Base-by-base conservation (phyloP, 345 rosid species). In the Heritiera littoralis region DNA sequence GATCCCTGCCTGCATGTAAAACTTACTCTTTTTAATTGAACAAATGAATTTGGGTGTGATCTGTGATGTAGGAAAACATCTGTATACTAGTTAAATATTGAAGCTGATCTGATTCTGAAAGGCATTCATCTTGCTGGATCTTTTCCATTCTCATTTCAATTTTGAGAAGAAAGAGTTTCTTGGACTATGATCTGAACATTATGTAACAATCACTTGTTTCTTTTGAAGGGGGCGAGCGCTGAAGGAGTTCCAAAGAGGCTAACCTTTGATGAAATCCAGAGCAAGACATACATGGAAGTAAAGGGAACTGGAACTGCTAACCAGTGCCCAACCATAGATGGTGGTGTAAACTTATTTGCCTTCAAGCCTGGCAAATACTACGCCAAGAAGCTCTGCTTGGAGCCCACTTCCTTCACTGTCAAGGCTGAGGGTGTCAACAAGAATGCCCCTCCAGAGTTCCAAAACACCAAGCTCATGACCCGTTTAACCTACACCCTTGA, bases 381-480 rank as follows among this genome's bases (percentile, higher is more conserved):
- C 2, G 94, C 91, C 48, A 91, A 93, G 92, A 95, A 95, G 83
- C 52, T 95, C 74, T 95, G 98, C 89, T 75, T 95, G 2, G 99
- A 95, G 83, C 99, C 99, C 1, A 95, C 99, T 81, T 95, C 99
- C 17, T 95, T 95, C 90, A 95, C 97, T 2, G 98, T 95, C 85
- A 93, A 95, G 84, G 96, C 99, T 4, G 99, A 95, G 58, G 43
- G 92, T 43, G 88, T 95, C 7, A 88, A 12, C 93, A 95, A 93
- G 88, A 95, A 92, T 45, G 68, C 98, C 35, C 92, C 99, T 1
- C 90, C 98, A 0, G 99, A 92, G 23, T 95, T 95, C 92, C 98
- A 95, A 78, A 84, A 90, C 63, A 95, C 98, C 77, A 95, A 92
- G 88, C 99, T 95, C 87, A 95, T 93, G 99, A 95, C 99, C 66